A percentile compares a stretch with the other conserved stretches of the same genome.
phyloP scores from a whole-genome alignment of 2,329 filamentous ascomycete genomes.

The Xylariales sp. region DNA sequence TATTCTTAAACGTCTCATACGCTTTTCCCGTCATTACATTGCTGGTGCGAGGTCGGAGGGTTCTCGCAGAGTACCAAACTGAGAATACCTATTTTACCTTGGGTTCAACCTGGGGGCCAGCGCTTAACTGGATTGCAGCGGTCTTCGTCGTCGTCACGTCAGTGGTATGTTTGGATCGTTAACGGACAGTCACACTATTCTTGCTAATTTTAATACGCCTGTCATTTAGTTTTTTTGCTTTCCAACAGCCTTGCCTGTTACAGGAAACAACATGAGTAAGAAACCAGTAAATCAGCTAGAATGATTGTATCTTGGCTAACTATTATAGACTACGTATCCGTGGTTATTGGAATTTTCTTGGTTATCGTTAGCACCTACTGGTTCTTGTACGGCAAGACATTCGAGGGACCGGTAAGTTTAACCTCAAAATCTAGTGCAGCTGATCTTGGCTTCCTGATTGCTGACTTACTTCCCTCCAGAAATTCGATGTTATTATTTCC shows the following conservation, averaged over 20 bases:
- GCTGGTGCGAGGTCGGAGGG: conserved; percentile 28
- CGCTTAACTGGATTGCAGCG: conserved; percentile 26
- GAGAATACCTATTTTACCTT: conserved; percentile 23
- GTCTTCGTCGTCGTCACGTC: conserved; percentile 34
- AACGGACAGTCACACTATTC: background rate
- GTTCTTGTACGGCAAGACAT: conserved; percentile 19
- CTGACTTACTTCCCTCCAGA: conserved; percentile 11
- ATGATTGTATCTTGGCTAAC: background rate
- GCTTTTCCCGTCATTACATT: conserved; percentile 35
- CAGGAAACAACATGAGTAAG: conserved; percentile 25
- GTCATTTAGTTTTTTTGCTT: conserved; percentile 28
- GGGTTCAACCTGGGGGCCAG: conserved; percentile 18
- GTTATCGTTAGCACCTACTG: conserved; percentile 19
- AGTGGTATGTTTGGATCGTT: conserved; percentile 13
- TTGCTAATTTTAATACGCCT: background rate
- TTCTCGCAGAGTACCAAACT: conserved; percentile 22
- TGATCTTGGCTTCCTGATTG: background rate
- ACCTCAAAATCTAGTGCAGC: background rate
- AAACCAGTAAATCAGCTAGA: background rate
- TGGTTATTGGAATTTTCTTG: conserved; percentile 30
- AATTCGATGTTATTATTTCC: conserved; percentile 22
- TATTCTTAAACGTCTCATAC: conserved; percentile 42
- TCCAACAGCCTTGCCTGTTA: conserved; percentile 21
- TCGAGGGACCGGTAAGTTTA: conserved; percentile 22
- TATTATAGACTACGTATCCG: conserved; percentile 28